Base-by-base conservation (phyloP, 2,329 filamentous ascomycete genomes). In the Zasmidium angulare region DNA sequence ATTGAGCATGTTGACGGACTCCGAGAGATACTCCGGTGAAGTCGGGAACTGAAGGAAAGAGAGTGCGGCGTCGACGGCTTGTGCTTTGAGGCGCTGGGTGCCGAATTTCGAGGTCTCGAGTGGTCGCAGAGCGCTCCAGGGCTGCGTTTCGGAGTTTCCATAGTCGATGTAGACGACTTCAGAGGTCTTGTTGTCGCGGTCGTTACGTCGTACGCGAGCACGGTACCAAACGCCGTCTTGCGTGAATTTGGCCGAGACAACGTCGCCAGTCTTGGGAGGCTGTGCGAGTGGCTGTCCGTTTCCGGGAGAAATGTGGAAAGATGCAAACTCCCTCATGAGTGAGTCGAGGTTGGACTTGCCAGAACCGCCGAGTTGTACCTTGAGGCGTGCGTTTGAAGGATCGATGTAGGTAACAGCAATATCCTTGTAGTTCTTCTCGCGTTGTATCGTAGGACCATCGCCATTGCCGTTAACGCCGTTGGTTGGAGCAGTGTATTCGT, bases 141-240 rank as follows among this genome's bases (percentile, higher is more conserved):
- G 85, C 58, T 96, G 82, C 72, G 87, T 89, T 77, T 99, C 95
- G 56, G 86, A 89, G 82, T 99, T 99, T 69, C 95, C 95, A 76
- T 96, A 99, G 79, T 99, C 95, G 63, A 99, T 86, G 77, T 96
- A 99, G 49, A 96, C 79, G 23, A 99, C 89, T 76, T 99, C 95
- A 22, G 92, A 89, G 68, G 90, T 86, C 83, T 95, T 91, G 70
- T 88, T 88, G 9, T 93, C 84, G 63, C 95, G 91, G 78, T 99
- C 95, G 76, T 98, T 97, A 73, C 93, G 87, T 63, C 93, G 89
- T 62, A 99, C 86, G 62, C 88, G 89, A 29, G 90, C 95, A 62
- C 95, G 90, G 80, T 99, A 99, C 93, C 93, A 99, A 68, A 95
- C 87, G 60, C 88, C 86, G 72, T 99, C 95, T 54, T 87, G 88